phyloP scores from a whole-genome alignment of 2,329 filamentous ascomycete genomes.

The Fusarium odoratissimum region DNA sequence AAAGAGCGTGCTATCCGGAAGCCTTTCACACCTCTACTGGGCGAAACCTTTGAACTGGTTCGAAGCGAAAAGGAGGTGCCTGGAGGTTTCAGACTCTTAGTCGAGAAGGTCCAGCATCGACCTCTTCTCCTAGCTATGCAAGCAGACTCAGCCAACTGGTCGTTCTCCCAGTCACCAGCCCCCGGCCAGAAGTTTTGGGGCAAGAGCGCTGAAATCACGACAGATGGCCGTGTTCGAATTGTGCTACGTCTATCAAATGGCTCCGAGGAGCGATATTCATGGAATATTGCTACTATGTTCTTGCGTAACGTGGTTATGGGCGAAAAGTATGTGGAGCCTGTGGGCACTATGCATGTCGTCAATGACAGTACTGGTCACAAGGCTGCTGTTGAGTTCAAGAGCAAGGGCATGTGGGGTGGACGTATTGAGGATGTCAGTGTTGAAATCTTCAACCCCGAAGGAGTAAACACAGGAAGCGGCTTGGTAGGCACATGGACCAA shows the following conservation, averaged over 20 bases:
- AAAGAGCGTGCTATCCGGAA: slow-evolving; percentile 95
- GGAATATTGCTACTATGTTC: slow-evolving; percentile 89
- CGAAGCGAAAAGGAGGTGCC: slow-evolving; percentile 80
- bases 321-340: slow-evolving; percentile 97
- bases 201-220: slow-evolving; percentile 93
- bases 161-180: slow-evolving; percentile 85
- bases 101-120: slow-evolving; percentile 94
- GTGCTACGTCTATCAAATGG: slow-evolving; percentile 74
- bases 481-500: slow-evolving; percentile 88
- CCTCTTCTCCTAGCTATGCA: slow-evolving; percentile 94
- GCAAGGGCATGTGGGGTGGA: slow-evolving; percentile 97
- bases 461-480: slow-evolving; percentile 72
- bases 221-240: slow-evolving; percentile 86
- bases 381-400: slow-evolving; percentile 89
- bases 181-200: slow-evolving; percentile 99
- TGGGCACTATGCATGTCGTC: slow-evolving; percentile 85
- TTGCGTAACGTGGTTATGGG: slow-evolving; percentile 96
- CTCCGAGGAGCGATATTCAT: slow-evolving; percentile 85
- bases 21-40: slow-evolving; percentile 96
- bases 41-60: slow-evolving; percentile 94
- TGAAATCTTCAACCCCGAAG: slow-evolving; percentile 75
- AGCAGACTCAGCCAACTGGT: slow-evolving; percentile 88
- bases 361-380: slow-evolving; percentile 88
- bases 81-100: slow-evolving; percentile 86
- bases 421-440: slow-evolving; percentile 89